Base-by-base conservation (phyloP, 495 filamentous ascomycete genomes). In the Cercophora newfieldiana region DNA sequence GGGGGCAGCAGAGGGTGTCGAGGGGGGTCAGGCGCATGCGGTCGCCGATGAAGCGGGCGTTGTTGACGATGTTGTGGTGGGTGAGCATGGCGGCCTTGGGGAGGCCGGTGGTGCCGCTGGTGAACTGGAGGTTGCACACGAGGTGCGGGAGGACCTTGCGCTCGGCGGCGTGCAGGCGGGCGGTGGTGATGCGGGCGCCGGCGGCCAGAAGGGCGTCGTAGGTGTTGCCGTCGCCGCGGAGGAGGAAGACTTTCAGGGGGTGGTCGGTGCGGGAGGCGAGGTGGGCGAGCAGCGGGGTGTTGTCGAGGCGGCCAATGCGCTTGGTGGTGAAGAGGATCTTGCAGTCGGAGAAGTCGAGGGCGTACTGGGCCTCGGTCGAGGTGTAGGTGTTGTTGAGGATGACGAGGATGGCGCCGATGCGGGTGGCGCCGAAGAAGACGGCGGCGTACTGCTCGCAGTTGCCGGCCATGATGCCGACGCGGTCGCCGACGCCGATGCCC, bases 1-100 rank as follows among this genome's bases (percentile, higher is more conserved):
- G 88, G 1, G 89, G 88, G 71, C 88, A 91, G 78, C 88, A 90
- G 56, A 91, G 80, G 31, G 85, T 79, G 72, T 90, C 88, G 61
- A 80, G 78, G 0, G 86, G 82, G 3, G 83, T 85, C 1, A 91
- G 79, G 10, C 80, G 76, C 87, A 91, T 88, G 67, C 89, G 85
- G 67, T 89, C 83, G 53, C 87, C 89, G 61, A 91, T 88, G 71
- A 89, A 88, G 37, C 83, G 83, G 18, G 87, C 83, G 71, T 91
- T 91, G 73, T 91, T 90, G 24, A 90, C 81, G 30, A 90, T 78
- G 76, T 89, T 90, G 72, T 87, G 80, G 67, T 91, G 89, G 0
- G 88, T 90, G 62, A 91, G 78, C 87, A 90, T 91, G n/a, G 88
- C 88, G 3, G 88, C 88, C 68, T 91, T 91, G 47, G 89, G 89